Evolutionary conservation across 2,329 filamentous ascomycete genomes (phyloP).

Genomic region (Tolypocladium album): DNA sequence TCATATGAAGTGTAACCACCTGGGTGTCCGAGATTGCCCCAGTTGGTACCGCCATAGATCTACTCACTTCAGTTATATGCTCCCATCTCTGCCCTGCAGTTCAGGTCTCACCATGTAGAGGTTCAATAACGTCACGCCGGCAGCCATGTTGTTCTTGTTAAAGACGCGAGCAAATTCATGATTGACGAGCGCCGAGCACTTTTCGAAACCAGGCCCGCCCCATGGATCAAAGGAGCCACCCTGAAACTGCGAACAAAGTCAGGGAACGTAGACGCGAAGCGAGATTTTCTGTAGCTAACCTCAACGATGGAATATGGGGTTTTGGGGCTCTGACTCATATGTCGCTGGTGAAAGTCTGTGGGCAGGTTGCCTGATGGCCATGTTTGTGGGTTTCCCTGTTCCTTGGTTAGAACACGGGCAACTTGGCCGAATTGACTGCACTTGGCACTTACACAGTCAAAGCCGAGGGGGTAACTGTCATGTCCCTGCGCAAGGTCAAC

Average conservation of each 20-base stretch:
- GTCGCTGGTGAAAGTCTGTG: constrained; percentile 29
- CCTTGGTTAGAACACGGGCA: neutral
- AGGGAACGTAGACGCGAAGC: neutral
- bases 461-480: constrained; percentile 32
- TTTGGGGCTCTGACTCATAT: constrained; percentile 44
- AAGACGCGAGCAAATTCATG: constrained; percentile 70
- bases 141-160: constrained; percentile 64
- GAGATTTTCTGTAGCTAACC: constrained; percentile 8
- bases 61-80: constrained; percentile 10
- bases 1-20: constrained; percentile 52
- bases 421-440: neutral
- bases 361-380: constrained; percentile 52
- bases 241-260: constrained; percentile 41
- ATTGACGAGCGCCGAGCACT: constrained; percentile 56
- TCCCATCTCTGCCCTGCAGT: no score
- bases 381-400: constrained; percentile 26
- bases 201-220: constrained; percentile 59
- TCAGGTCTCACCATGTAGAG: constrained; percentile 54
- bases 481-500: constrained; percentile 7
- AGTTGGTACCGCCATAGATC: constrained; percentile 71
- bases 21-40: constrained; percentile 67
- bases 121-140: constrained; percentile 57
- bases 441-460: constrained; percentile 26
- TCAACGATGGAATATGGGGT: constrained; percentile 59
- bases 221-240: constrained; percentile 64